Percentiles rank a stretch among this genome's conserved stretches.
phyloP scores from a whole-genome alignment of 164 flowering plant species.

The Macadamia tetraphylla region DNA sequence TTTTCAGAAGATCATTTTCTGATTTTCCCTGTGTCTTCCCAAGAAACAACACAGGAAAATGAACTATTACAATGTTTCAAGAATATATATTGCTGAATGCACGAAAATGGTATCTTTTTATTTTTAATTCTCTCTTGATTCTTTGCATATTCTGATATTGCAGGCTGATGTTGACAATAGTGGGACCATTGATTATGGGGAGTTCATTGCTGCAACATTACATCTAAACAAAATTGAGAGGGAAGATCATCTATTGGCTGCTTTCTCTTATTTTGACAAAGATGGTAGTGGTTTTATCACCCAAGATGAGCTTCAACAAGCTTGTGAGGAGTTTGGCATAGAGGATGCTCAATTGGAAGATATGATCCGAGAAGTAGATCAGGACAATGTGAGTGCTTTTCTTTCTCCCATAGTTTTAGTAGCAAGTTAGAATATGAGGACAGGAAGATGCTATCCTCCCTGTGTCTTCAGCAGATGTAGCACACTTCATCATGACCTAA shows the following conservation, averaged over 20 bases:
- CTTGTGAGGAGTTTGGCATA: slow-evolving; percentile 24
- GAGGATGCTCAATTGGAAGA: slow-evolving; percentile 16
- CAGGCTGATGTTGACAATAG: slow-evolving; percentile 25
- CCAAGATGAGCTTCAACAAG: slow-evolving; percentile 22
- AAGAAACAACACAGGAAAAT: too few species aligned
- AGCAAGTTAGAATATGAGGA: not conserved
- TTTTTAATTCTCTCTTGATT: too few species aligned
- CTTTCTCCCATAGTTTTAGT: not conserved
- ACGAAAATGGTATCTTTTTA: too few species aligned
- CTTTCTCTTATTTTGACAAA: slow-evolving; percentile 25
- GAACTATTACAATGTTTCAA: too few species aligned
- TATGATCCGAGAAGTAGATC: slow-evolving; percentile 26
- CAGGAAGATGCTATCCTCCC: not conserved
- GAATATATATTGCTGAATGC: too few species aligned
- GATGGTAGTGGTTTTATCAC: slow-evolving; percentile 25
- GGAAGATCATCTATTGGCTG: slow-evolving; percentile 21
- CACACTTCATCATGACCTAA: not conserved
- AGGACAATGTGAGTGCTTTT: slow-evolving; percentile 19
- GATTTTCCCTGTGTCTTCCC: too few species aligned
- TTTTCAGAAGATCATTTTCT: too few species aligned
- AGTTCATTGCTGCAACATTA: slow-evolving; percentile 22
- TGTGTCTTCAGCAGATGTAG: not conserved
- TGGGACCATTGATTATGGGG: slow-evolving; percentile 23
- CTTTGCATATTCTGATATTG: not conserved
- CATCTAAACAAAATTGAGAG: slow-evolving; percentile 20